Percentiles rank a stretch among this genome's conserved stretches.
Conservation (phyloP, 768 basidiomycete species). For the Lactarius akahatsu region DNA sequence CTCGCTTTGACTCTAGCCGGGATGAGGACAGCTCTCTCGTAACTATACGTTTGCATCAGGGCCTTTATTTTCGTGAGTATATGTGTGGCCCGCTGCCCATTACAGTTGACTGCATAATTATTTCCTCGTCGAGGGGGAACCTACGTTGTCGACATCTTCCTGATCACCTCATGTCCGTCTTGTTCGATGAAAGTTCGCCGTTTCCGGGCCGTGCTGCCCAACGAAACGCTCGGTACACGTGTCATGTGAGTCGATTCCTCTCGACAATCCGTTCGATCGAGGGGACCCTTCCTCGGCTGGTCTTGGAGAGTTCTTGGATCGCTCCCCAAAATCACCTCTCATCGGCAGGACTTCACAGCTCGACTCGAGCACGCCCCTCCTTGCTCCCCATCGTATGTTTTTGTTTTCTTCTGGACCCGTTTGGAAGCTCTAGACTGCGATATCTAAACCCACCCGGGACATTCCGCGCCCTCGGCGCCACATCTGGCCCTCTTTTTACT, state of each 20-base stretch:
- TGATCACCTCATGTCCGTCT: conserved; percentile 21
- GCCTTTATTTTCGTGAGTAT: neutral
- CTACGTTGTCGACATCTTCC: conserved; percentile 8
- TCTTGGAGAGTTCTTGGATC: conserved; percentile 8
- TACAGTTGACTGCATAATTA: neutral
- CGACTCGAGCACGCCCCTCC: neutral
- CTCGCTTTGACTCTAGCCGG: conserved; percentile 4
- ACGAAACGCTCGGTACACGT: conserved; percentile 12
- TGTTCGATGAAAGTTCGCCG: conserved; percentile 11
- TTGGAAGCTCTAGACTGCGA: neutral
- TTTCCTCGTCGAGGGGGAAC: neutral
- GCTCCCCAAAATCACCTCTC: neutral
- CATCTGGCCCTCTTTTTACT: neutral
- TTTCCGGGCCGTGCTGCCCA: conserved; percentile 9
- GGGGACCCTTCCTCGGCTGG: conserved; percentile 14
- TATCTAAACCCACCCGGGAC: conserved; percentile 2
- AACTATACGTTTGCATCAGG: conserved; percentile 10
- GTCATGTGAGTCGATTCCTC: neutral
- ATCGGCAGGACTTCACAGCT: neutral
- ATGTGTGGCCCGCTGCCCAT: neutral
- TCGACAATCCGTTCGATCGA: conserved; percentile 16
- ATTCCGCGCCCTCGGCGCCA: conserved; percentile 14
- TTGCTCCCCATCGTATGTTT: conserved; percentile 15
- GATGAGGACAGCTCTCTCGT: conserved; percentile 12
- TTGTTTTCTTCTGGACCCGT: neutral